These are phyloP conservation scores for Spathaspora sp. DNA, from an alignment of 1,139 yeast genomes.

Conservation along the genomic window DNA sequence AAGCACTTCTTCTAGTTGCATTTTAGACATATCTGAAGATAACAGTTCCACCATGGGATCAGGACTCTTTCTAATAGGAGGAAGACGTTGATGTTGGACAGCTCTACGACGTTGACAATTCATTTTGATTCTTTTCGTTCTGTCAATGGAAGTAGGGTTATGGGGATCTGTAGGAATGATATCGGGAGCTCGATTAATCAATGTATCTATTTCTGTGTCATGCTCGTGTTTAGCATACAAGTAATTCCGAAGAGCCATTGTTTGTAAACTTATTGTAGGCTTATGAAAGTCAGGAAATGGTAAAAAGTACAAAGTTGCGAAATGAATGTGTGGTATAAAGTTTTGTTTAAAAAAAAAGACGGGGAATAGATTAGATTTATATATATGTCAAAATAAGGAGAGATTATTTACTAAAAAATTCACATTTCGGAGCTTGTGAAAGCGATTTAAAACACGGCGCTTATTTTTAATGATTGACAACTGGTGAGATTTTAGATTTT, in stretches of 20 bases:
- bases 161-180: not conserved
- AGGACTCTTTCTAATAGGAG: not conserved
- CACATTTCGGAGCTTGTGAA: too few species aligned
- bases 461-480: too few species aligned
- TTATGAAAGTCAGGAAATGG: too few species aligned
- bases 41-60: not conserved
- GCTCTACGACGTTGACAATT: not conserved
- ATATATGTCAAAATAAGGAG: too few species aligned
- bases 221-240: slow-evolving; percentile 41
- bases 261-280: not conserved
- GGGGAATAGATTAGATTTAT: too few species aligned
- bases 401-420: too few species aligned
- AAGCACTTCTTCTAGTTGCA: not conserved
- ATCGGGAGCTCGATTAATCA: not conserved
- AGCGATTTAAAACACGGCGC: too few species aligned
- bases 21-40: not conserved
- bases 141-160: not conserved
- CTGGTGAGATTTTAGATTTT: too few species aligned
- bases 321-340: too few species aligned
- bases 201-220: slow-evolving; percentile 16
- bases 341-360: too few species aligned
- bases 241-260: slow-evolving; percentile 45
- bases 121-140: slow-evolving; percentile 2
- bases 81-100: not conserved
- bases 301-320: too few species aligned